Percentiles rank a stretch among this genome's conserved stretches.
Conservation (phyloP, 805 yeast genomes). For the Sporopachydermia quercuum region DNA sequence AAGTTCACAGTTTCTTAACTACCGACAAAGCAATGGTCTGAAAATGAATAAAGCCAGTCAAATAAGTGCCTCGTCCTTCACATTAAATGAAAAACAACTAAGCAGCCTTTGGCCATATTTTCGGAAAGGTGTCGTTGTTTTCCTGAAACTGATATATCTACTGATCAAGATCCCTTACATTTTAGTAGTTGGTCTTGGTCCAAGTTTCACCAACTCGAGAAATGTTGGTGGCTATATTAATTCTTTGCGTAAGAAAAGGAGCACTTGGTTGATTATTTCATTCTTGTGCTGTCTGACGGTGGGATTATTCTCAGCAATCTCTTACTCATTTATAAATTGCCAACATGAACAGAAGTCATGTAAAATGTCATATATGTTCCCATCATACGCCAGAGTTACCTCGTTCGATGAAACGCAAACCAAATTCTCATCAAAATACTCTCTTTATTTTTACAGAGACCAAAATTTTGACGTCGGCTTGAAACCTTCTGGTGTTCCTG, state of each 20-base stretch:
- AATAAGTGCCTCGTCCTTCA: too few relatives aligned
- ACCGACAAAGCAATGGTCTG: too few relatives aligned
- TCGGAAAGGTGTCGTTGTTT: too few relatives aligned
- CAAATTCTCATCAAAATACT: conserved; percentile 63
- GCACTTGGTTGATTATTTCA: background rate
- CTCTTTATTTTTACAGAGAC: conserved; percentile 77
- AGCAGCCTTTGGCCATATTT: too few relatives aligned
- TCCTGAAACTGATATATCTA: too few relatives aligned
- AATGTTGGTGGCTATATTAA: background rate
- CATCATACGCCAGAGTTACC: conserved; percentile 61
- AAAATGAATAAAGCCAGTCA: too few relatives aligned
- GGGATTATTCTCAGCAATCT: conserved; percentile 4
- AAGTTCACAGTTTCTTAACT: too few relatives aligned
- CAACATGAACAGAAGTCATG: conserved; percentile 26
- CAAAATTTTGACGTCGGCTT: conserved; percentile 29
- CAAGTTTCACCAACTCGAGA: background rate
- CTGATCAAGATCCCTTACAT: too few relatives aligned
- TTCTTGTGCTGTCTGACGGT: conserved; percentile 2
- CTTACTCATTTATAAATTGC: conserved; percentile 6
- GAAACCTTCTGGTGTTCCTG: conserved; percentile 69
- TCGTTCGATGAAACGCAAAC: conserved; percentile 64
- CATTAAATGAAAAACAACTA: too few relatives aligned
- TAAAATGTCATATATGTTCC: conserved; percentile 62
- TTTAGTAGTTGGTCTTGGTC: too few relatives aligned
- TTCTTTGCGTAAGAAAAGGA: background rate